Conservation (phyloP, 2,329 filamentous ascomycete species). For the Ploettnerulaceae sp. region DNA sequence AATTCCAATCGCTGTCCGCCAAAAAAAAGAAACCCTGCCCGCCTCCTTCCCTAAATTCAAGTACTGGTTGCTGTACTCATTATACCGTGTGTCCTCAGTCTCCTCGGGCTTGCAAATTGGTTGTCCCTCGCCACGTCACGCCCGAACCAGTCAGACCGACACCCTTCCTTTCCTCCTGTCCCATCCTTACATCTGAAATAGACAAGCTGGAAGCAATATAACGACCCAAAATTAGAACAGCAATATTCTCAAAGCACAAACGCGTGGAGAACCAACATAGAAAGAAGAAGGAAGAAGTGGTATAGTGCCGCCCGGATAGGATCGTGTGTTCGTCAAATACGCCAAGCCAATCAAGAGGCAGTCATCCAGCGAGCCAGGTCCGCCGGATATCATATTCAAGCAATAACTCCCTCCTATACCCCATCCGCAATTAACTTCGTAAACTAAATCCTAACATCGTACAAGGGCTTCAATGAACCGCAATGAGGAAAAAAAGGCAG, state of each 20-base stretch:
- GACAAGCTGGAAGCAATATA: neutral
- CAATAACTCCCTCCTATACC: slow-evolving; percentile 5
- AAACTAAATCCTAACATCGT: slow-evolving; percentile 2
- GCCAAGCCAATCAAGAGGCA: neutral
- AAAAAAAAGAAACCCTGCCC: neutral
- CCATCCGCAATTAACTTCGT: neutral
- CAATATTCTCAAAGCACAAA: neutral
- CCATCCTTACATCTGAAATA: no score
- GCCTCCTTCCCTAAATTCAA: neutral
- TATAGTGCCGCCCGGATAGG: slow-evolving; percentile 9
- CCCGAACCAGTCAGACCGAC: neutral
- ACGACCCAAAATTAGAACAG: neutral
- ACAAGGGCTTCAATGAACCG: no score
- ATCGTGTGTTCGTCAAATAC: slow-evolving; percentile 2
- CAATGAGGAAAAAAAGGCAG: no score
- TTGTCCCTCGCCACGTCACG: neutral
- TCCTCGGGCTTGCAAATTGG: neutral
- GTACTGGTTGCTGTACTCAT: no score
- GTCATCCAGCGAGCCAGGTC: neutral
- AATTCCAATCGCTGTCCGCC: neutral
- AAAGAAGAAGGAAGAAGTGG: slow-evolving; percentile 6
- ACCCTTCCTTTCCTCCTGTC: no score
- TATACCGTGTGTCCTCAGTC: no score
- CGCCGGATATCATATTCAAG: neutral
- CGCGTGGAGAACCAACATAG: neutral